phyloP scores from a whole-genome alignment of 805 yeast species.

The Cyberlindnera xishuangbannaensis region DNA sequence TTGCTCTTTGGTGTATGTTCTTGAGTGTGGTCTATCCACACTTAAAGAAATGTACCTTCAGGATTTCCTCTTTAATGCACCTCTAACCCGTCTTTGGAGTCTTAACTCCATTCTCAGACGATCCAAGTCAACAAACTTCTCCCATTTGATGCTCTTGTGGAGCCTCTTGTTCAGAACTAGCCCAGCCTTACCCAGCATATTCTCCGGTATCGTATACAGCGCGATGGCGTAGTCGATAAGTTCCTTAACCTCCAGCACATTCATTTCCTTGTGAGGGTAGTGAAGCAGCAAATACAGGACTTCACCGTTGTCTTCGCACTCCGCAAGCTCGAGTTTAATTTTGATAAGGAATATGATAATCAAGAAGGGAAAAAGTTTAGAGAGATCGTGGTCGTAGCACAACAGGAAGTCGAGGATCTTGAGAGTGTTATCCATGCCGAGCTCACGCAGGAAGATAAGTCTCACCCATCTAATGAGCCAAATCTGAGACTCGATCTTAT shows the following conservation, averaged over 20 bases:
- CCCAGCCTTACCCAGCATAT: constrained; percentile 33
- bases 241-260: constrained; percentile 25
- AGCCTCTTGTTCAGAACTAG: constrained; percentile 33
- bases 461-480: constrained; percentile 49
- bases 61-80: constrained; percentile 15
- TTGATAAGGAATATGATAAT: constrained; percentile 37
- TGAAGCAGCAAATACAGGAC: constrained; percentile 39
- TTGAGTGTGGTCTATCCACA: too few relatives aligned
- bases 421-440: constrained; percentile 33
- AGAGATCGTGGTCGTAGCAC: constrained; percentile 24
- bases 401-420: constrained; percentile 40
- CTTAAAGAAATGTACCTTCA: too few relatives aligned
- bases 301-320: constrained; percentile 43
- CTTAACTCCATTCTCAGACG: constrained; percentile 41
- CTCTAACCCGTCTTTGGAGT: constrained; percentile 36
- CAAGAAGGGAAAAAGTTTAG: constrained; percentile 34
- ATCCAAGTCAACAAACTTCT: constrained; percentile 37
- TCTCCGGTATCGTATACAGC: constrained; percentile 29
- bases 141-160: constrained; percentile 35
- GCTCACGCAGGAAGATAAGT: constrained; percentile 38
- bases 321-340: constrained; percentile 38
- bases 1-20: too few relatives aligned
- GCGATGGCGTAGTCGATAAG: constrained; percentile 31
- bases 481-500: constrained; percentile 41
- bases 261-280: constrained; percentile 32